Base-by-base conservation (phyloP, 495 filamentous ascomycete species). In the Xylaria flabelliformis region DNA sequence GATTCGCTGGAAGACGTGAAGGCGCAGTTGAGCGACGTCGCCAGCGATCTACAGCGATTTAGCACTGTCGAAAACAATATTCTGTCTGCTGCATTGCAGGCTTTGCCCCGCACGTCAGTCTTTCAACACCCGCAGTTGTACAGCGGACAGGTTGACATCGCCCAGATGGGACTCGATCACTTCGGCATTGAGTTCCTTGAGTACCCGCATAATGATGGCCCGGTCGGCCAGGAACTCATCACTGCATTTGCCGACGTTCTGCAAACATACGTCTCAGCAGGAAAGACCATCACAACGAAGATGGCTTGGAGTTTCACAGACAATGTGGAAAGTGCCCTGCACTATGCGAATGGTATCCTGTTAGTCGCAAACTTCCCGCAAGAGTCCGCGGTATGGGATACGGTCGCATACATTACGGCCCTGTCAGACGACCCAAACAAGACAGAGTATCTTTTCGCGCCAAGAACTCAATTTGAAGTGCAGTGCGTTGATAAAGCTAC, bases 1-100 rank as follows among this genome's bases (percentile, higher is more conserved):
- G 8, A 56, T 26, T 71, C 69, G 42, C 32, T 71, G 19, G 69
- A 55, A 3, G 29, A 58, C 19, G 61, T 71, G 3, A 66, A 51
- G 46, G 48, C 42, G 1, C 69, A 71, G 19, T 34, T 71, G 19
- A 7, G 24, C 19, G 9, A 19, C 8, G 61, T 66, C 13, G 39
- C 24, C 2, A 64, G 0, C 3, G 42, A 50, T 8, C 62, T 48
- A 32, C 62, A 64, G 7, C 1, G 8, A 17, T 6, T 64, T 5
- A 64, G 62, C 10, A n/a, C 21, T 13, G 26, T 50, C 8, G 42
- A 64, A 13, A 50, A 50, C 42, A 29, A 19, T 0, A 4, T 48
- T 4, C 13, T 46, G 15, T 17, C 62, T 10, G 42, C 42, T 2
- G 42, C 42, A 9, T 8, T 48, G 13, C 62, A 46, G 24, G 15